A percentile compares a stretch with the other conserved stretches of the same genome.
These are phyloP conservation scores for Mycena epipterygia DNA, from an alignment of 768 basidiomycete genomes.

Conservation along the genomic window DNA sequence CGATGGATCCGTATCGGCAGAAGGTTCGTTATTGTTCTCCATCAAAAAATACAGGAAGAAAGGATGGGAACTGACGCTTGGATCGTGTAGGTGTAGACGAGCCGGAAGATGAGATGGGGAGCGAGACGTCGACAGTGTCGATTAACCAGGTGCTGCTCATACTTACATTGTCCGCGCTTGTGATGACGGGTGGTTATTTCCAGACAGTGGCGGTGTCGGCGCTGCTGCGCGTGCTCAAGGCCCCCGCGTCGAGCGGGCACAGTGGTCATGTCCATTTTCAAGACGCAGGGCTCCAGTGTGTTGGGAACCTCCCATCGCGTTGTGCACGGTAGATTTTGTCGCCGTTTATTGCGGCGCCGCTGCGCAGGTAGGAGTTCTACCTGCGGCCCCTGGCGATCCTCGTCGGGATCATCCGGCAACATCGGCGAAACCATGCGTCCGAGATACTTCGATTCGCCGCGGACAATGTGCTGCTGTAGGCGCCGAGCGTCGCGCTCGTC, in stretches of 20 bases:
- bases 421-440: conserved; percentile 91
- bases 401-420: conserved; percentile 96
- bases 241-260: conserved; percentile 86
- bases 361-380: conserved; percentile 91
- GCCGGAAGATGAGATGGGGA: conserved; percentile 45
- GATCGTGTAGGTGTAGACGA: conserved; percentile 64
- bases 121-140: conserved; percentile 69
- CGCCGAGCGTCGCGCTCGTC: conserved; percentile 92
- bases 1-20: conserved; percentile 94
- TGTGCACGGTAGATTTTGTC: conserved; percentile 81
- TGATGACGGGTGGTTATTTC: conserved; percentile 92
- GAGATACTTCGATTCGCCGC: conserved; percentile 89
- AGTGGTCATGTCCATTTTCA: conserved; percentile 99
- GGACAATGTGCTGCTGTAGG: conserved; percentile 85
- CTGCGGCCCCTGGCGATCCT: conserved; percentile 96
- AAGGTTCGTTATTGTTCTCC: conserved; percentile 68
- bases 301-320: conserved; percentile 84
- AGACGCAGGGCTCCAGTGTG: conserved; percentile 96
- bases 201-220: conserved; percentile 96
- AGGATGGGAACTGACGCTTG: conserved; percentile 52
- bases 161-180: conserved; percentile 62
- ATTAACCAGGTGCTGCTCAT: conserved; percentile 79
- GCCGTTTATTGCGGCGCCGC: conserved; percentile 92
- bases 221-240: conserved; percentile 88
- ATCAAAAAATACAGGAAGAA: not conserved